These are phyloP conservation scores for Pleurozium schreberi DNA, from an alignment of 225 moss, liverwort and hornwort species.

Conservation along the genomic window DNA sequence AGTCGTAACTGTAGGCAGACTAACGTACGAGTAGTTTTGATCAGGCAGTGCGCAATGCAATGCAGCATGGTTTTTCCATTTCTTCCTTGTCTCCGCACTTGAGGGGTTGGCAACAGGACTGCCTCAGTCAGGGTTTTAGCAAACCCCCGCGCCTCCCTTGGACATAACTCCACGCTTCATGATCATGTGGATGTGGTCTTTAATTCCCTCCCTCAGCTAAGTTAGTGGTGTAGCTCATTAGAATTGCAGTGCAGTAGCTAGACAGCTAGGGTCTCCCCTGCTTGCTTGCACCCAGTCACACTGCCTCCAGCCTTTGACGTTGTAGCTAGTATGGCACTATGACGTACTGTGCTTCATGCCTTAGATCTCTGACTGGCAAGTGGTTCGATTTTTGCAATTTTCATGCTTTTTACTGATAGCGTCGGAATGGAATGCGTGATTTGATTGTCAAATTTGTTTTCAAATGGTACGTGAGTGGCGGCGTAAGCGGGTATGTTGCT, in stretches of 20 bases:
- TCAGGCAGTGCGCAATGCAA: too few species aligned
- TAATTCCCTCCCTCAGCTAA: conserved; percentile 2
- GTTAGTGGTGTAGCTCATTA: not conserved
- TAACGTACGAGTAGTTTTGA: not conserved
- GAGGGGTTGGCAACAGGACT: conserved; percentile 44
- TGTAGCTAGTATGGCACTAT: not conserved
- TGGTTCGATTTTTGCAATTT: conserved; percentile 19
- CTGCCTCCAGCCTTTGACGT: not conserved
- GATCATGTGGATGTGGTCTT: conserved; percentile 32
- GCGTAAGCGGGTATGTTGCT: not conserved
- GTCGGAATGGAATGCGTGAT: not conserved
- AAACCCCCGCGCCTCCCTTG: conserved; percentile 38
- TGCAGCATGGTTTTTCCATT: not conserved
- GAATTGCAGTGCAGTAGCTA: not conserved
- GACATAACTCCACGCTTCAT: conserved; percentile 29
- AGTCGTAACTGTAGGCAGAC: not conserved
- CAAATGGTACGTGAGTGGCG: not conserved
- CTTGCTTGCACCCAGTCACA: not conserved
- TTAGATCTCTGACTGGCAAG: not conserved
- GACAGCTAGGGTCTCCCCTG: not conserved
- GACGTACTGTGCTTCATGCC: not conserved
- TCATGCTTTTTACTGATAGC: not conserved
- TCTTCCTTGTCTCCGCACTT: conserved; percentile 21
- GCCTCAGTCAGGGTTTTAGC: conserved; percentile 14
- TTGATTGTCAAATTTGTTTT: not conserved